Percentiles rank a stretch among this genome's conserved stretches.
These are phyloP conservation scores for Coffea humblotiana DNA, from an alignment of 305 asterid genomes.

Conservation along the genomic window DNA sequence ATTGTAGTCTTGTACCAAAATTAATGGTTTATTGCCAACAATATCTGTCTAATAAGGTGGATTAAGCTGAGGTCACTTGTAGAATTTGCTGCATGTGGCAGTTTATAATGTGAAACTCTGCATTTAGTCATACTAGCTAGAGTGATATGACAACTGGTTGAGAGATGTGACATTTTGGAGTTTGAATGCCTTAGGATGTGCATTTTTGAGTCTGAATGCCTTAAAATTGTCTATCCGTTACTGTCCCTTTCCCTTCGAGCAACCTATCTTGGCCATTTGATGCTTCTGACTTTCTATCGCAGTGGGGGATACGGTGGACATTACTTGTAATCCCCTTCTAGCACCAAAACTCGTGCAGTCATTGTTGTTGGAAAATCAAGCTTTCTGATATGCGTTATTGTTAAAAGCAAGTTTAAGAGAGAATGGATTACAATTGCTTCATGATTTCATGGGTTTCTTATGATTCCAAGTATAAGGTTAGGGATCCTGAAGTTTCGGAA, in stretches of 20 bases:
- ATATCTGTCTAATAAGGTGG: not conserved
- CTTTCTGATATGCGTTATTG: not conserved
- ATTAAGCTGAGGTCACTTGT: not conserved
- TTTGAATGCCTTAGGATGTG: not conserved
- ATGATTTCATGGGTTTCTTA: no score
- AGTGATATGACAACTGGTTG: not conserved
- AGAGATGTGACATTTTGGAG: not conserved
- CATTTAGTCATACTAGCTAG: not conserved
- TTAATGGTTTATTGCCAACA: not conserved
- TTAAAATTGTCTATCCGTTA: not conserved
- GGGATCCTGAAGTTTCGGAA: no score
- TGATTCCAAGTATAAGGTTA: no score
- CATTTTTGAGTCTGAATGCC: not conserved
- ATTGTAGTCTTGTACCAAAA: not conserved
- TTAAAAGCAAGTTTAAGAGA: no score
- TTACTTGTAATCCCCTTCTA: not conserved
- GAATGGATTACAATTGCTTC: no score
- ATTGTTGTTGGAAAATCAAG: not conserved
- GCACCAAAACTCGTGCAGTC: not conserved
- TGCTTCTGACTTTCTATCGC: no score
- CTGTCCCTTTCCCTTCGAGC: no score
- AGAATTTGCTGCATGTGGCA: not conserved
- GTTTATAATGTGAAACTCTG: not conserved
- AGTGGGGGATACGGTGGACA: not conserved
- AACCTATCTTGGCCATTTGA: no score